Conservation (phyloP, 768 basidiomycete species). For the Kwoniella sp. region DNA sequence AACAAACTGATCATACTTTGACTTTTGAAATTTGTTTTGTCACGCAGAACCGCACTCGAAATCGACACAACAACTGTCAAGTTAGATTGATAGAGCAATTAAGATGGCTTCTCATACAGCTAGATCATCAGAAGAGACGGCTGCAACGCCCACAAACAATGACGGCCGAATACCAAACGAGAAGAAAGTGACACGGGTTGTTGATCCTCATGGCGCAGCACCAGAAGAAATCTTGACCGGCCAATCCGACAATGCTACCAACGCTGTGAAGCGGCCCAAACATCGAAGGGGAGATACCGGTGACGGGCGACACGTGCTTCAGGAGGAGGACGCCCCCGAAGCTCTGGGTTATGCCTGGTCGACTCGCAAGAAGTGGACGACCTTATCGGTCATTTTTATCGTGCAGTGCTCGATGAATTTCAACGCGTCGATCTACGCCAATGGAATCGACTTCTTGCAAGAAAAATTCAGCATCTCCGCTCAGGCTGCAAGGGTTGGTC, state of each 20-base stretch:
- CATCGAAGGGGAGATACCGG: constrained; percentile 8
- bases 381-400: constrained; percentile 46
- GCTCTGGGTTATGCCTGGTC: constrained; percentile 30
- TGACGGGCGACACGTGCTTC: constrained; percentile 18
- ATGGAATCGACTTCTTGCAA: constrained; percentile 37
- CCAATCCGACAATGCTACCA: constrained; percentile 4
- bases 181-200: neutral
- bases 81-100: neutral
- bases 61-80: too few relatives aligned
- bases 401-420: constrained; percentile 43
- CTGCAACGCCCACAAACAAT: neutral
- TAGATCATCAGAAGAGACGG: constrained; percentile 2
- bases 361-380: constrained; percentile 43
- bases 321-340: constrained; percentile 36
- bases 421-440: constrained; percentile 40
- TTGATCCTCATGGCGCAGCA: neutral
- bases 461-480: constrained; percentile 43
- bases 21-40: too few relatives aligned
- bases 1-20: too few relatives aligned
- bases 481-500: constrained; percentile 47
- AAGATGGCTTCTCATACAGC: neutral
- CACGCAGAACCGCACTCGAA: too few relatives aligned
- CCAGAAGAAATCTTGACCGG: constrained; percentile 7
- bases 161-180: neutral
- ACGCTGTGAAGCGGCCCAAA: constrained; percentile 10